Percentiles rank a stretch among this genome's conserved stretches.
These are phyloP conservation scores for Grifola frondosa DNA, from an alignment of 1,284 basidiomycete species.

Conservation along the genomic window DNA sequence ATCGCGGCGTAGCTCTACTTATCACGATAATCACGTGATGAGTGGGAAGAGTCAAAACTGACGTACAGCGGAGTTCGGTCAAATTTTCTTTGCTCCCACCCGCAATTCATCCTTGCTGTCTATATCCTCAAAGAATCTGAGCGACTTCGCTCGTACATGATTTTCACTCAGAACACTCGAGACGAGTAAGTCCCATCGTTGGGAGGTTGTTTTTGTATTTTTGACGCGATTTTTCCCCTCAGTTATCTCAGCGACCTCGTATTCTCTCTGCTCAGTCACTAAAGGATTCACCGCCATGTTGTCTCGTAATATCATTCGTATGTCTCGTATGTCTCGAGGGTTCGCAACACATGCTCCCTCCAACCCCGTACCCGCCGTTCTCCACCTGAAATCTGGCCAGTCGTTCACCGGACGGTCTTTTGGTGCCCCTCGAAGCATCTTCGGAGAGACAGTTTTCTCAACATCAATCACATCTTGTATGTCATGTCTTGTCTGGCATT, in stretches of 20 bases:
- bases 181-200: slow-evolving; percentile 67
- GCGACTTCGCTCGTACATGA: slow-evolving; percentile 62
- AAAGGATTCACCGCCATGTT: slow-evolving; percentile 51
- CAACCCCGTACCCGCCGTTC: slow-evolving; percentile 69
- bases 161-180: slow-evolving; percentile 79
- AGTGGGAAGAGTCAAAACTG: slow-evolving; percentile 12
- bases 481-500: too few relatives aligned
- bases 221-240: slow-evolving; percentile 21
- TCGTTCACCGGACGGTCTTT: slow-evolving; percentile 89
- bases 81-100: slow-evolving; percentile 15
- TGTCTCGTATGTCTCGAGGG: slow-evolving; percentile 52
- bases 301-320: slow-evolving; percentile 48
- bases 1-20: too few relatives aligned
- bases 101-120: slow-evolving; percentile 6
- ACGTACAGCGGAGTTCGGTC: slow-evolving; percentile 17
- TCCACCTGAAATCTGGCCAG: slow-evolving; percentile 94
- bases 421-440: slow-evolving; percentile 85
- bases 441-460: slow-evolving; percentile 98
- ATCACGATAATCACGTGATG: neutral
- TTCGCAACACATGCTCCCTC: slow-evolving; percentile 65
- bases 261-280: slow-evolving; percentile 71
- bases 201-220: slow-evolving; percentile 7
- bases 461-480: slow-evolving; percentile 97
- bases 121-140: slow-evolving; percentile 13
- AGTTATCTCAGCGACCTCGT: slow-evolving; percentile 87